A percentile compares a stretch with the other conserved stretches of the same genome.
Evolutionary conservation across 768 basidiomycete species (phyloP).

Genomic region (Royoungia palumana): DNA sequence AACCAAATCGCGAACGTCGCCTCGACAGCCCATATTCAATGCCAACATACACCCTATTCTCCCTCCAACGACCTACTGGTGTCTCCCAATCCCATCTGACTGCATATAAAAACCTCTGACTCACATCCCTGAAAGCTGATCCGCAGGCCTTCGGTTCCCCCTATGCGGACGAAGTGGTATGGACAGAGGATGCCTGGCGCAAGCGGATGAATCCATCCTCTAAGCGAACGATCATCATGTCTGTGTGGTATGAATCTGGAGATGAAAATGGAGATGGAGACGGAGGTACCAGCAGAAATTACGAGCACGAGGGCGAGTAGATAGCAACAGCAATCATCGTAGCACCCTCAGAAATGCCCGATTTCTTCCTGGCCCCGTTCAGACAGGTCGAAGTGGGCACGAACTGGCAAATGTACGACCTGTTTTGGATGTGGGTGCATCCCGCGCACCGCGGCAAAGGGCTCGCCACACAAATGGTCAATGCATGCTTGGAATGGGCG

Average conservation of each 20-base stretch:
- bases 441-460: constrained; percentile 26
- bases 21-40: not conserved
- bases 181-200: constrained; percentile 22
- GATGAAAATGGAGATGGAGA: not conserved
- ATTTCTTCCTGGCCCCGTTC: constrained; percentile 10
- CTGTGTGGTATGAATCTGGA: not conserved
- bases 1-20: too few species aligned
- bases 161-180: constrained; percentile 20
- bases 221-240: constrained; percentile 16
- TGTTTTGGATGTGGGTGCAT: constrained; percentile 29
- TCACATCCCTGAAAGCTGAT: constrained; percentile 22
- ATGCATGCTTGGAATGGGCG: constrained; percentile 24
- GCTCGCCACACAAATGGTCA: constrained; percentile 15
- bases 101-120: constrained; percentile 19
- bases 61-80: constrained; percentile 8
- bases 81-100: constrained; percentile 23
- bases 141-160: constrained; percentile 20
- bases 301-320: constrained; percentile 10
- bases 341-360: constrained; percentile 11
- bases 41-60: constrained; percentile 14
- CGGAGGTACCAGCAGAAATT: not conserved
- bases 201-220: constrained; percentile 13
- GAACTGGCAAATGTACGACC: constrained; percentile 19
- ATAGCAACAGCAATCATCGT: constrained; percentile 15
- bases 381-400: constrained; percentile 8